Conservation (phyloP, 768 basidiomycete species). For the Naematelia aurantialba region DNA sequence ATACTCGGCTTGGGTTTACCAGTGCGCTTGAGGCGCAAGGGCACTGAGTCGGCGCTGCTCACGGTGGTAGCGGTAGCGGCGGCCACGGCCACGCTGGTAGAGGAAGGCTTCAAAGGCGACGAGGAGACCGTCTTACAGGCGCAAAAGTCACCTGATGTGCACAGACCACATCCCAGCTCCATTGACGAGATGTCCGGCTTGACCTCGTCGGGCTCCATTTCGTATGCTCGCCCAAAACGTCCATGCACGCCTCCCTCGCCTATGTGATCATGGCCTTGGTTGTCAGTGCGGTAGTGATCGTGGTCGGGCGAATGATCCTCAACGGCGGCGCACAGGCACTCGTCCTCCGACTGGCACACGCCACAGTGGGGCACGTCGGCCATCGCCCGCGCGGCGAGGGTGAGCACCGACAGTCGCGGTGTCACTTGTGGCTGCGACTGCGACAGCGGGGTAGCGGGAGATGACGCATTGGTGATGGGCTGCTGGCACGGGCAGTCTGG, state of each 20-base stretch:
- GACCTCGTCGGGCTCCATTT: not conserved
- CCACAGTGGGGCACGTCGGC: conserved; percentile 20
- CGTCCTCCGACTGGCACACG: conserved; percentile 32
- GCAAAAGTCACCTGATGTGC: conserved; percentile 35
- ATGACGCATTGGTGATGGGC: not conserved
- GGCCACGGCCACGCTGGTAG: conserved; percentile 6
- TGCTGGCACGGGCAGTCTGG: conserved; percentile 45
- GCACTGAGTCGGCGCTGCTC: no score
- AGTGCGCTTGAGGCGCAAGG: conserved; percentile 19
- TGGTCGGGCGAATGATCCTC: conserved; percentile 18
- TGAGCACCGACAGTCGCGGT: not conserved
- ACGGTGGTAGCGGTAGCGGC: not conserved
- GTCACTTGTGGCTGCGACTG: not conserved
- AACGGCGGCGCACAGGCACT: conserved; percentile 38
- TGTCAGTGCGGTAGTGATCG: conserved; percentile 16
- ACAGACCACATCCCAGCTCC: conserved; percentile 28
- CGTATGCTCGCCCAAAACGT: conserved; percentile 1
- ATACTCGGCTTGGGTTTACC: conserved; percentile 19
- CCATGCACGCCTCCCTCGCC: not conserved
- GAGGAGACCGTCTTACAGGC: conserved; percentile 18
- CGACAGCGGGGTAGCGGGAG: not conserved
- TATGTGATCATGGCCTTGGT: conserved; percentile 13
- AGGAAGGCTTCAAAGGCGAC: conserved; percentile 1
- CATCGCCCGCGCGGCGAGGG: not conserved
- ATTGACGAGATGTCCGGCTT: not conserved